phyloP scores from a whole-genome alignment of 495 filamentous ascomycete species.

The Pseudomonodictys pantanalensis region DNA sequence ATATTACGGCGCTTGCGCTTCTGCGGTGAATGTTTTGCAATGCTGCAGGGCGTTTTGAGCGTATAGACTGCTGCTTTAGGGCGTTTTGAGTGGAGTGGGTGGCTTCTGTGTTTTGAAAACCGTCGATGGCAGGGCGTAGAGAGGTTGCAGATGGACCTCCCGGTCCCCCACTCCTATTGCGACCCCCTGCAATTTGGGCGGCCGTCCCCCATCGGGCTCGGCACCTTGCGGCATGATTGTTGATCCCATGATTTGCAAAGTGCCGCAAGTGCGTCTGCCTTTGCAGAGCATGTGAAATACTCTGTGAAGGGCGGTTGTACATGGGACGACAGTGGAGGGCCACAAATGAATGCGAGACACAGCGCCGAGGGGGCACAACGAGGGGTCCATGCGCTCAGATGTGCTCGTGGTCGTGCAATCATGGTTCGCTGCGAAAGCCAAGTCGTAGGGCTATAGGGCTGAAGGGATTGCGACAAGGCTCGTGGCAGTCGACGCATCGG shows the following conservation, averaged over 20 bases:
- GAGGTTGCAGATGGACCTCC: not conserved
- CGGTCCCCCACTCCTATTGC: not conserved
- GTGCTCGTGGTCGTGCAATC: not conserved
- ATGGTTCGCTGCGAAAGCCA: not conserved
- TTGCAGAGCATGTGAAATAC: not conserved
- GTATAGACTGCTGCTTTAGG: not conserved
- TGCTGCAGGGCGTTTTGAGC: slow-evolving; percentile 9
- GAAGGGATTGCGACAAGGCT: slow-evolving; percentile 10
- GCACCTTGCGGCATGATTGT: too few relatives aligned
- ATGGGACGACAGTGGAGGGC: not conserved
- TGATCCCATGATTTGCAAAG: too few relatives aligned
- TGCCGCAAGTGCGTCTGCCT: too few relatives aligned
- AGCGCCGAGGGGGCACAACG: not conserved
- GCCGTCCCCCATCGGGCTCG: too few relatives aligned
- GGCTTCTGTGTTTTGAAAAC: slow-evolving; percentile 5
- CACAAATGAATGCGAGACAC: too few relatives aligned
- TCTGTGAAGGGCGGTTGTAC: slow-evolving; percentile 18
- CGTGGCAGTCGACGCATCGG: slow-evolving; percentile 8
- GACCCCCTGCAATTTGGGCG: slow-evolving; percentile 9
- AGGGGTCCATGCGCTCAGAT: slow-evolving; percentile 9
- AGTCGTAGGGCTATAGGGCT: slow-evolving; percentile 29
- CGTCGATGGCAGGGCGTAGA: too few relatives aligned
- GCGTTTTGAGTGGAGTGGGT: slow-evolving; percentile 8
- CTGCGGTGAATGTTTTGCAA: slow-evolving; percentile 5
- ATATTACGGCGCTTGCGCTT: slow-evolving; percentile 23